Evolutionary conservation across 768 basidiomycete species (phyloP).

Genomic region (Candolleomyces efflorescens): DNA sequence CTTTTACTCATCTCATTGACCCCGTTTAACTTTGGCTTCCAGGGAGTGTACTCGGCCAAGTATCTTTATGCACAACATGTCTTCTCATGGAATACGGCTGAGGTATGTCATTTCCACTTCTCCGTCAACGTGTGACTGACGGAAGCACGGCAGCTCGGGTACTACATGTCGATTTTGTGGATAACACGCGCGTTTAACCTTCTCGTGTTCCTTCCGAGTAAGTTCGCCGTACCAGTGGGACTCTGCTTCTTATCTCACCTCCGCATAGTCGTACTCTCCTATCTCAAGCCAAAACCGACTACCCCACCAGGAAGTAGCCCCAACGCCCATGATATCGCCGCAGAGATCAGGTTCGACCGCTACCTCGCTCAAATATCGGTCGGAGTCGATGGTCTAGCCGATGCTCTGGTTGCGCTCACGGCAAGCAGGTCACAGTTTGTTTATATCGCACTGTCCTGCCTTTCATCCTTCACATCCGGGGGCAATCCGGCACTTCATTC

Average conservation of each 20-base stretch:
- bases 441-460: constrained; percentile 57
- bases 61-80: constrained; percentile 75
- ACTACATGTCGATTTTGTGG: constrained; percentile 72
- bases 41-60: constrained; percentile 73
- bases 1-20: background rate
- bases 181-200: constrained; percentile 60
- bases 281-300: constrained; percentile 50
- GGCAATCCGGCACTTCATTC: constrained; percentile 67
- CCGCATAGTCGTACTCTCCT: constrained; percentile 50
- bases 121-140: constrained; percentile 3
- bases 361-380: constrained; percentile 61
- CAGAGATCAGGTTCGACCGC: constrained; percentile 67
- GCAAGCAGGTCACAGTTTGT: constrained; percentile 45
- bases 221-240: constrained; percentile 18
- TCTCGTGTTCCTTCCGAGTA: constrained; percentile 65
- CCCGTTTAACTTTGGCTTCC: constrained; percentile 5
- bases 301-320: constrained; percentile 18
- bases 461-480: constrained; percentile 65
- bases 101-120: constrained; percentile 27
- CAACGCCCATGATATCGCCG: constrained; percentile 43
- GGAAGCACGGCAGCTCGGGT: constrained; percentile 44
- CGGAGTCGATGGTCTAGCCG: constrained; percentile 62
- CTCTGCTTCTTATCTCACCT: background rate
- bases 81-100: constrained; percentile 62
- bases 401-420: constrained; percentile 53